Evolutionary conservation across 2,329 filamentous ascomycete genomes (phyloP).

Genomic region (Verticillium alfalfae): DNA sequence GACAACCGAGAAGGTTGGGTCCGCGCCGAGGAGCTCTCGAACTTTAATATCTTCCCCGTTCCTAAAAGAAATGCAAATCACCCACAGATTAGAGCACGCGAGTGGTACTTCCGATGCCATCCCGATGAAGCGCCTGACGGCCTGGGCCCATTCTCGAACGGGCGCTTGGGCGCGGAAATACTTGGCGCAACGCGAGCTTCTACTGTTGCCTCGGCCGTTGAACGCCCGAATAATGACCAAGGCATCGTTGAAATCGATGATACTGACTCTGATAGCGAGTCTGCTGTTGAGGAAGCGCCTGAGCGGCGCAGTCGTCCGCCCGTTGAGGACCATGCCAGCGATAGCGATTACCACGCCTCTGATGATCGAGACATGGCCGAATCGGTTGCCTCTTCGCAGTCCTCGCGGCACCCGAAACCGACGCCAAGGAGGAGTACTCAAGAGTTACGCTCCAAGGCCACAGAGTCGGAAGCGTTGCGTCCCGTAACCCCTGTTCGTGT

Average conservation of each 20-base stretch:
- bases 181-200: not conserved
- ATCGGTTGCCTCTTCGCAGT: not conserved
- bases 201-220: not conserved
- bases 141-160: not conserved
- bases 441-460: slow-evolving; percentile 6
- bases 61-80: not conserved
- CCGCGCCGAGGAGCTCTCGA: not conserved
- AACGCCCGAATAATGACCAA: not conserved
- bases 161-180: not conserved
- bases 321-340: not conserved
- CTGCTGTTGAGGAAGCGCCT: not conserved
- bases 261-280: not conserved
- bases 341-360: slow-evolving; percentile 9
- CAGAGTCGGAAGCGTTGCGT: not conserved
- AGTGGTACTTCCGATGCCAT: not conserved
- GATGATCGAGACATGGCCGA: slow-evolving; percentile 7
- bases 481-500: not conserved
- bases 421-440: slow-evolving; percentile 3
- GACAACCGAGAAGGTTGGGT: not conserved
- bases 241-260: not conserved
- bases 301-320: not conserved
- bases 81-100: not conserved
- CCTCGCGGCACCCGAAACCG: not conserved
- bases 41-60: not conserved
- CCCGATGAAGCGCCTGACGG: not conserved